Evolutionary conservation across 805 yeast genomes (phyloP).

Genomic region (Candida stauntonica): DNA sequence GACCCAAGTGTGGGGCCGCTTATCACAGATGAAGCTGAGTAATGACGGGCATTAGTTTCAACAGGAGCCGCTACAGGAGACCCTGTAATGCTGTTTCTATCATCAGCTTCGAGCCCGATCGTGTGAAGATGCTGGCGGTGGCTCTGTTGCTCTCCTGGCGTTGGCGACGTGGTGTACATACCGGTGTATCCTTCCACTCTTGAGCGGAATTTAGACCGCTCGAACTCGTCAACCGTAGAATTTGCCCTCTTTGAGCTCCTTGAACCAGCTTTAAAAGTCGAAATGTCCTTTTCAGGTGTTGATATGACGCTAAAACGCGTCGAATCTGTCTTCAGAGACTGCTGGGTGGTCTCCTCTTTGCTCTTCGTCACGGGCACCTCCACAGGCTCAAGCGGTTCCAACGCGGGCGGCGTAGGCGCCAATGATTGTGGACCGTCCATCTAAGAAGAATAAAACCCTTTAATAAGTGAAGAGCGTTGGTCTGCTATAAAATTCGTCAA

Average conservation of each 20-base stretch:
- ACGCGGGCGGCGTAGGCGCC: not conserved
- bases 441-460: no score
- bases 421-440: not conserved
- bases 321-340: not conserved
- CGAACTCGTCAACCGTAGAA: slow-evolving; percentile 18
- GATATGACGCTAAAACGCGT: slow-evolving; percentile 8
- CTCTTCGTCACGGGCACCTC: no score
- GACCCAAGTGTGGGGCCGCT: slow-evolving; percentile 6
- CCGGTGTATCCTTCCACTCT: slow-evolving; percentile 5
- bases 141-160: slow-evolving; percentile 1
- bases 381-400: no score
- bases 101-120: slow-evolving; percentile 1
- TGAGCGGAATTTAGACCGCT: slow-evolving; percentile 24
- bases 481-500: no score
- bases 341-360: no score
- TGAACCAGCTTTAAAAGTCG: slow-evolving; percentile 1
- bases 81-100: slow-evolving; percentile 5
- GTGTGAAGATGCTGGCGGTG: not conserved
- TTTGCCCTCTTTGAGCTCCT: slow-evolving; percentile 24
- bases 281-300: not conserved
- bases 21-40: slow-evolving; percentile 12
- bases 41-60: slow-evolving; percentile 10
- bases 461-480: no score
- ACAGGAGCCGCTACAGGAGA: slow-evolving; percentile 2
- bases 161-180: slow-evolving; percentile 16